These are phyloP conservation scores for Ogataea glucozyma DNA, from an alignment of 805 yeast species.

Conservation along the genomic window DNA sequence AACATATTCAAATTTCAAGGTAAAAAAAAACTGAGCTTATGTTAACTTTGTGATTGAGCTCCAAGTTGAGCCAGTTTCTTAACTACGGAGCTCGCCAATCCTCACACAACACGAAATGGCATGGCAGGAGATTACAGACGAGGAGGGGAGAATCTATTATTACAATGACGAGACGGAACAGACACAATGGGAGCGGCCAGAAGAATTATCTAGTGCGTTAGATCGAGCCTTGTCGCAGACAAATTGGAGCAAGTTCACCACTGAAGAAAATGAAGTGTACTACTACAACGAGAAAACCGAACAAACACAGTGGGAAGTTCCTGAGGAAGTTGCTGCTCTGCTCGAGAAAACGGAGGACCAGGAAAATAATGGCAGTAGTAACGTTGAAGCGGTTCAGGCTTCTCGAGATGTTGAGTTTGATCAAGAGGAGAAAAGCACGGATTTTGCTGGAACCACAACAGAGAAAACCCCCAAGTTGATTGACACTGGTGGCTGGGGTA, in stretches of 20 bases:
- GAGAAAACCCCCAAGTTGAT: background rate
- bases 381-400: background rate
- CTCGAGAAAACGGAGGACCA: constrained; percentile 9
- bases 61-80: no score
- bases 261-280: constrained; percentile 62
- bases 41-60: background rate
- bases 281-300: constrained; percentile 66
- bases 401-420: constrained; percentile 22
- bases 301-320: constrained; percentile 81
- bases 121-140: constrained; percentile 70
- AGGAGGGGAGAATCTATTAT: constrained; percentile 70
- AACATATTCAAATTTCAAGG: background rate
- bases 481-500: constrained; percentile 14
- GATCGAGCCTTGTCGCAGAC: constrained; percentile 49
- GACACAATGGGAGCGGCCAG: constrained; percentile 84
- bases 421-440: background rate
- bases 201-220: constrained; percentile 40
- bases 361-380: background rate
- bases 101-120: constrained; percentile 21
- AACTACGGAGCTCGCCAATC: no score
- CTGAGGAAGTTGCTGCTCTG: constrained; percentile 43
- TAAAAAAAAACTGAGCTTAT: background rate
- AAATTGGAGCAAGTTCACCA: constrained; percentile 52
- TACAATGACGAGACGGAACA: constrained; percentile 63
- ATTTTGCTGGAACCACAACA: background rate